Evolutionary conservation across 345 rosid species (phyloP).

Genomic region (Turritis glabra): DNA sequence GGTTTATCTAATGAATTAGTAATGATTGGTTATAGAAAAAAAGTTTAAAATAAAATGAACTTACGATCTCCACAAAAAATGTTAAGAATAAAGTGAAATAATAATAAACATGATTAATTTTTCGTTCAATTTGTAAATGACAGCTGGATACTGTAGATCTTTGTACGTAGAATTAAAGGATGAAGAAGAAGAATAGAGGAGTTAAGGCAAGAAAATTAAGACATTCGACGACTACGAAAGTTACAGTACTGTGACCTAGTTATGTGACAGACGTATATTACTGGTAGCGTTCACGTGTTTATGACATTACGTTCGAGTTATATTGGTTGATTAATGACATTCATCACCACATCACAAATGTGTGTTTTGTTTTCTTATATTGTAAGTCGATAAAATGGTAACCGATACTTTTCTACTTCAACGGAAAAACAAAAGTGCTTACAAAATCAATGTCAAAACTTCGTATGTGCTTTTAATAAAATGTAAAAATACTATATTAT

Average conservation of each 20-base stretch:
- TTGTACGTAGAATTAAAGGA: too few relatives aligned
- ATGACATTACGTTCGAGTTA: not conserved
- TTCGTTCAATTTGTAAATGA: too few relatives aligned
- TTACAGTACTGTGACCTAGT: constrained; percentile 26
- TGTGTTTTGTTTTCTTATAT: not conserved
- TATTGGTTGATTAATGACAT: constrained; percentile 20
- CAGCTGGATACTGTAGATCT: too few relatives aligned
- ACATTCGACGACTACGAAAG: constrained; percentile 22
- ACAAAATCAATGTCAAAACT: not conserved
- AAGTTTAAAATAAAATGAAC: too few relatives aligned
- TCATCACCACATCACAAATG: not conserved
- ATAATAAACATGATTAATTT: too few relatives aligned
- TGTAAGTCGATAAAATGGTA: constrained; percentile 4
- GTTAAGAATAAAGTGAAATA: too few relatives aligned
- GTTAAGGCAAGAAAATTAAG: constrained; percentile 19
- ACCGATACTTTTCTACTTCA: constrained; percentile 12
- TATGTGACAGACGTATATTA: constrained; percentile 12
- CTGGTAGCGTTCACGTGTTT: constrained; percentile 31
- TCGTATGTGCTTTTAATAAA: not conserved
- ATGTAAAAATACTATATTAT: not conserved
- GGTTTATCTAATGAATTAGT: too few relatives aligned
- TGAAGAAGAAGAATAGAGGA: constrained; percentile 1
- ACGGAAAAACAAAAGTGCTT: not conserved
- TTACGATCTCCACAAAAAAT: too few relatives aligned
- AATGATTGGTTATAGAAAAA: too few relatives aligned